Base-by-base conservation (phyloP, 345 rosid genomes). In the Ricinus communis region DNA sequence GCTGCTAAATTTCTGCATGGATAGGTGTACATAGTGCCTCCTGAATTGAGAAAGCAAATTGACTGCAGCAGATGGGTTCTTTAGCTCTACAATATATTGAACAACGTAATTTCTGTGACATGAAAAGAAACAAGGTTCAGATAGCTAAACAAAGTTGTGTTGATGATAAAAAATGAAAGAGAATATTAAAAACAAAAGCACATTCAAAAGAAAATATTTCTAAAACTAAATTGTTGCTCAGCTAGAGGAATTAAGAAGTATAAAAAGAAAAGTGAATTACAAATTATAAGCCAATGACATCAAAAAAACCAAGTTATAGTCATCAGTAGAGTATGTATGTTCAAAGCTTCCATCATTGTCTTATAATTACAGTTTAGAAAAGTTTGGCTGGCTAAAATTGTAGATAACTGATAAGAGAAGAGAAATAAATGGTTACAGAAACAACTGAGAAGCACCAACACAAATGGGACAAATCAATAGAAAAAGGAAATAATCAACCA, bases 1-100 rank as follows among this genome's bases (percentile, higher is more conserved):
- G 72, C 96, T 90, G 82, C 96, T 82, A 62, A 80, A 90, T 76
- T 90, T 90, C 77, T 91, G 92, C 72, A 64, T 74, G 6, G 97
- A 85, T 64, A 91, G 88, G 55, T 85, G 84, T 0, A 80, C 82
- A 30, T 82, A 91, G 79, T 86, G 84, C 59, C 77, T 85, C 63
- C 83, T 76, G 45, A 86, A 84, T 70, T 74, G 87, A 70, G 87
- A 78, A 69, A 79, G 86, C 47, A 79, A 62, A 62, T 75, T 72
- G 67, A 73, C 81, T 28, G 55, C 55, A 14, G 49, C 76, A 49
- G 84, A 55, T 59, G 89, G 80, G 53, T 69, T 68, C 52, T 85
- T 78, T 8, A 80, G 82, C 79, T 88, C 90, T 52, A 88, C 83
- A 38, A 91, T 74, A 71, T 77, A 87, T 69, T 91, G 97, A 56